Percentiles rank a stretch among this genome's conserved stretches.
These are phyloP conservation scores for Fusarium sp. DNA, from an alignment of 2,329 filamentous ascomycete species.

Conservation along the genomic window DNA sequence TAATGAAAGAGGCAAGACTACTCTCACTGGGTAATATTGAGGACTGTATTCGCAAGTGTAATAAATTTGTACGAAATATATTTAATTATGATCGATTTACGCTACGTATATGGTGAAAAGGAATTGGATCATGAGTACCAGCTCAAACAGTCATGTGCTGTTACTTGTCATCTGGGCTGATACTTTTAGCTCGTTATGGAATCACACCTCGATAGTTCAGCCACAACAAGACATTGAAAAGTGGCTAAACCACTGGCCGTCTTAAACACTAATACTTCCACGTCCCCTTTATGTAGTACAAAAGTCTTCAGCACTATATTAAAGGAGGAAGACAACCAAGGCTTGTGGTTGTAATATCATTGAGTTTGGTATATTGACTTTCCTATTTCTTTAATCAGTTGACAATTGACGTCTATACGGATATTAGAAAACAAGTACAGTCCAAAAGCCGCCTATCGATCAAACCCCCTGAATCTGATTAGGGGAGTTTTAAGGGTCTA, in stretches of 20 bases:
- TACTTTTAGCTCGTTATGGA: neutral
- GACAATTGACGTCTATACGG: neutral
- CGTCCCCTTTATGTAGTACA: neutral
- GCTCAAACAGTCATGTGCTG: neutral
- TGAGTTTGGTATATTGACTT: neutral
- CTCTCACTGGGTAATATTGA: too few relatives aligned
- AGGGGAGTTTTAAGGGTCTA: constrained; percentile 36
- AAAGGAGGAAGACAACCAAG: neutral
- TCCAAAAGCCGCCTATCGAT: neutral
- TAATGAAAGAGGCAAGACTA: too few relatives aligned
- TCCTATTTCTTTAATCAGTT: neutral
- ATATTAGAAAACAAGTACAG: neutral
- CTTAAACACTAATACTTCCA: neutral
- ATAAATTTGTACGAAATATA: too few relatives aligned
- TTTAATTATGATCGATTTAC: neutral
- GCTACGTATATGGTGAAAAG: neutral
- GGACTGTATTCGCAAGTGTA: too few relatives aligned
- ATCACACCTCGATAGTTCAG: constrained; percentile 11
- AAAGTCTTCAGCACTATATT: neutral
- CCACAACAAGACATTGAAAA: neutral
- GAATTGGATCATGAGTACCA: neutral
- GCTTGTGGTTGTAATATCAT: neutral
- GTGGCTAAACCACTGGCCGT: neutral
- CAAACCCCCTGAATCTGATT: constrained; percentile 26
- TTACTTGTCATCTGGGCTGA: neutral